Base-by-base conservation (phyloP, 2,329 filamentous ascomycete species). In the Colletotrichum sp. region DNA sequence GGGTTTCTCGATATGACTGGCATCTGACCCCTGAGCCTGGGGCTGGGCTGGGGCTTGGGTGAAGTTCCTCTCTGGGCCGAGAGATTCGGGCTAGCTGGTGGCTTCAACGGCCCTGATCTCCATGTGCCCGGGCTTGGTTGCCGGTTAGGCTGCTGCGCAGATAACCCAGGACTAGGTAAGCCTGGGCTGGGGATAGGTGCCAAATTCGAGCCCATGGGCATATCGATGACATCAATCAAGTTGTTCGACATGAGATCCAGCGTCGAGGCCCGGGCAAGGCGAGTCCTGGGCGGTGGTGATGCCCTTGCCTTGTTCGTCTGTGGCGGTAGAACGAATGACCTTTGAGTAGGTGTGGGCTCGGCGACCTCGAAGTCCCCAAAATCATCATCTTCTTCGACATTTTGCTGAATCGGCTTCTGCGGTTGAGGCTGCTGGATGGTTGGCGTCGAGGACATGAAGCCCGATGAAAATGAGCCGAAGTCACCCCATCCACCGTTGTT, bases 351-450 rank as follows among this genome's bases (percentile, higher is more conserved):
- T 6, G 80, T 73, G 2, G 85, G 81, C 49, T 88, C 84, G 18
- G 91, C 91, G 60, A 89, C 88, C 82, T 94, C 92, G 80, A 94
- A 94, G 71, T 94, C 92, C 1, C 93, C 93, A 90, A 93, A 94
- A 32, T 88, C 90, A 80, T 93, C 92, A 71, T 93, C 92, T 9
- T 92, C 90, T 5, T 90, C 90, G 8, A 86, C 84, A 24, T 39
- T n/a, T n/a, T 66, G 60, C 16, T 63, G 60, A 18, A 32, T 16
- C 39, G 65, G 65, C 59, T 65, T 73, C 15, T 65, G 59, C 44
- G 26, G 77, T 80, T 44, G 80, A 66, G 78, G 63, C 80, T 32
- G 77, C 28, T 32, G 63, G 62, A 44, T 74, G 34, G 69, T 49
- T 5, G 36, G 28, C 32, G 36, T 66, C 74, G 16, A 80, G 39